phyloP scores from a whole-genome alignment of 2,329 filamentous ascomycete species.

The Ceratocystis variospora region DNA sequence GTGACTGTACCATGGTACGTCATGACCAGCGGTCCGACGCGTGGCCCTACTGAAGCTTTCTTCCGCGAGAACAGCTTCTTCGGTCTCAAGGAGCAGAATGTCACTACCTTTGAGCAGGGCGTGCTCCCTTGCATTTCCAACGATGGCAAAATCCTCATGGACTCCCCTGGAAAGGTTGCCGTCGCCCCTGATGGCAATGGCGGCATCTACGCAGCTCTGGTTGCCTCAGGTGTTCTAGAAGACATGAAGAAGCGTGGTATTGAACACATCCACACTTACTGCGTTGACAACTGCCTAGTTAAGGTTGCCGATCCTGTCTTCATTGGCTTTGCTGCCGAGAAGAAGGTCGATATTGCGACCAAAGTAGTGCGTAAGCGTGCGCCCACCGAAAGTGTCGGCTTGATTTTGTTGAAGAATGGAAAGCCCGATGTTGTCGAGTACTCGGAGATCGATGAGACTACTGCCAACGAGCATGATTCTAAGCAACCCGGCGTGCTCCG shows the following conservation, averaged over 20 bases:
- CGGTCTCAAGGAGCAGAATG: constrained; percentile 70
- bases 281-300: constrained; percentile 98
- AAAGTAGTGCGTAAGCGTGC: constrained; percentile 99
- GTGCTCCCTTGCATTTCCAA: constrained; percentile 94
- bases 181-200: constrained; percentile 96
- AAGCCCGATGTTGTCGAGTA: constrained; percentile 97
- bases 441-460: constrained; percentile 82
- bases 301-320: constrained; percentile 96
- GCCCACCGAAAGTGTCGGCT: constrained; percentile 85
- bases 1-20: constrained; percentile 90
- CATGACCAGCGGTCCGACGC: constrained; percentile 95
- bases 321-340: constrained; percentile 79
- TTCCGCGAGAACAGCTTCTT: constrained; percentile 87
- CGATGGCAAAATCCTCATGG: constrained; percentile 90
- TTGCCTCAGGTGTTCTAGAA: constrained; percentile 63
- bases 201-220: constrained; percentile 84
- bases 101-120: constrained; percentile 91
- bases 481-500: constrained; percentile 72
- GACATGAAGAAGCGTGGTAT: constrained; percentile 85
- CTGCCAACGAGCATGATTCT: constrained; percentile 76
- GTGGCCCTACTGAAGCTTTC: constrained; percentile 82
- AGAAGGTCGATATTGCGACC: constrained; percentile 87
- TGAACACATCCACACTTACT: constrained; percentile 93
- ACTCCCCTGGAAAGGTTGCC: constrained; percentile 78
- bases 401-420: constrained; percentile 90